phyloP scores from a whole-genome alignment of 2,329 filamentous ascomycete genomes.

The Fusarium neocosmosporiellum region DNA sequence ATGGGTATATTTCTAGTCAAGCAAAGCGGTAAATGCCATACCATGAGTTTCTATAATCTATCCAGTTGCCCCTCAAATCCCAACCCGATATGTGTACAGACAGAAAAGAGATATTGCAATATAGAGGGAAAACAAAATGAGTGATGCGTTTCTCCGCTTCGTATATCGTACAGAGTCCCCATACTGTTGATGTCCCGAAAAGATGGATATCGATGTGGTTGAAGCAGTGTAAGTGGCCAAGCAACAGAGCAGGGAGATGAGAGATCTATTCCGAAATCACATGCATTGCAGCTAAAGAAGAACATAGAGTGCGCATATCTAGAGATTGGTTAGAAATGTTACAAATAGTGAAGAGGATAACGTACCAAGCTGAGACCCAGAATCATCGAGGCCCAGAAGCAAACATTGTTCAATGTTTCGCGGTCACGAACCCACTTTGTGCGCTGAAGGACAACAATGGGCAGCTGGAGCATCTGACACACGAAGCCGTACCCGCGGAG shows the following conservation, averaged over 20 bases:
- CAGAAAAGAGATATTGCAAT: not conserved
- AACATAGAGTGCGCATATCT: slow-evolving; percentile 67
- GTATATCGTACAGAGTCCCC: slow-evolving; percentile 5
- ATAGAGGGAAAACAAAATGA: not conserved
- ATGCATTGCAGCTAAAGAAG: slow-evolving; percentile 50
- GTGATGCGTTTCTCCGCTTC: not conserved
- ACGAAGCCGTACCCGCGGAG: slow-evolving; percentile 92
- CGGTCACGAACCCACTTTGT: slow-evolving; percentile 79
- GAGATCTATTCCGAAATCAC: not conserved
- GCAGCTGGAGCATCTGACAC: slow-evolving; percentile 96
- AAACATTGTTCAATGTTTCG: slow-evolving; percentile 85
- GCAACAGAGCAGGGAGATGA: slow-evolving; percentile 7
- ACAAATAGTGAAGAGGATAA: slow-evolving; percentile 20
- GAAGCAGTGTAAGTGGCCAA: not conserved
- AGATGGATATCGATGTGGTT: not conserved
- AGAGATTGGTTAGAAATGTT: slow-evolving; percentile 23
- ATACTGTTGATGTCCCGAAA: not conserved
- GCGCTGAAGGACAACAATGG: slow-evolving; percentile 91
- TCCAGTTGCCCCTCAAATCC: not conserved
- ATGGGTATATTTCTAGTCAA: slow-evolving; percentile 33
- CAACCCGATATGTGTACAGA: not conserved
- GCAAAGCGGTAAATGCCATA: not conserved
- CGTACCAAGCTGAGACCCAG: slow-evolving; percentile 82
- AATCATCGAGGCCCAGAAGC: slow-evolving; percentile 95
- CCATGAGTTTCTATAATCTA: not conserved